phyloP scores from a whole-genome alignment of 2,329 filamentous ascomycete genomes.

The Penicillium thymicola region DNA sequence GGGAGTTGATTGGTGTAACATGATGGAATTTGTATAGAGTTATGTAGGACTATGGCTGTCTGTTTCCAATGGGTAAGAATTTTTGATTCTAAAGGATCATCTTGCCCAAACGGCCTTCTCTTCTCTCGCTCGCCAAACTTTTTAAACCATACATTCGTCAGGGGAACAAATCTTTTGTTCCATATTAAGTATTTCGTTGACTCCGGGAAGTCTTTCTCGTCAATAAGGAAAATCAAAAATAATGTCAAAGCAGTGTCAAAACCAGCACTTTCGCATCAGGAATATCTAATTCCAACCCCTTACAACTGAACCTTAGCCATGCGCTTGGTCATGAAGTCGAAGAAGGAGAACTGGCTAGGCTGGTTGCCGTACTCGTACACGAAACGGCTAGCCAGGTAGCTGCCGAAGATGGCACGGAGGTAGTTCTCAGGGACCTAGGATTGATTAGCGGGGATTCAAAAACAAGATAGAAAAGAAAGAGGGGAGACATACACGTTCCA shows the following conservation, averaged over 20 bases:
- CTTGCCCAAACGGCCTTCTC: background rate
- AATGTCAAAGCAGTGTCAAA: background rate
- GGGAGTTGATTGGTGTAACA: background rate
- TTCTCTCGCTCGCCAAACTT: background rate
- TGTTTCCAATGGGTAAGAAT: background rate
- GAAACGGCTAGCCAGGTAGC: constrained; percentile 90
- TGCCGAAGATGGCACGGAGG: constrained; percentile 91
- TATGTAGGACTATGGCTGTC: background rate
- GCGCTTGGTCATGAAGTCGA: constrained; percentile 66
- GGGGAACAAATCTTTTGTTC: constrained; percentile 7
- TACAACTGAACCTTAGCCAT: constrained; percentile 31
- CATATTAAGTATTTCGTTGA: constrained; percentile 11
- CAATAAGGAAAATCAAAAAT: background rate
- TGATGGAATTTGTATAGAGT: background rate
- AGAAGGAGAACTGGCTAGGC: constrained; percentile 96
- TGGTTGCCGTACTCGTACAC: constrained; percentile 92
- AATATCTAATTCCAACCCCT: constrained; percentile 5
- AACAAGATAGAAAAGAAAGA: background rate
- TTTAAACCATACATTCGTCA: constrained; percentile 14
- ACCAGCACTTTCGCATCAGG: background rate
- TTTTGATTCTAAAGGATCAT: constrained; percentile 2
- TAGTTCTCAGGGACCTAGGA: constrained; percentile 79
- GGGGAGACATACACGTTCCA: constrained; percentile 62
- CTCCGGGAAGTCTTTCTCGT: constrained; percentile 2
- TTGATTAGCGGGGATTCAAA: constrained; percentile 18